These are phyloP conservation scores for Thermothielavioides terrestris DNA, from an alignment of 495 filamentous ascomycete genomes.

Conservation along the genomic window DNA sequence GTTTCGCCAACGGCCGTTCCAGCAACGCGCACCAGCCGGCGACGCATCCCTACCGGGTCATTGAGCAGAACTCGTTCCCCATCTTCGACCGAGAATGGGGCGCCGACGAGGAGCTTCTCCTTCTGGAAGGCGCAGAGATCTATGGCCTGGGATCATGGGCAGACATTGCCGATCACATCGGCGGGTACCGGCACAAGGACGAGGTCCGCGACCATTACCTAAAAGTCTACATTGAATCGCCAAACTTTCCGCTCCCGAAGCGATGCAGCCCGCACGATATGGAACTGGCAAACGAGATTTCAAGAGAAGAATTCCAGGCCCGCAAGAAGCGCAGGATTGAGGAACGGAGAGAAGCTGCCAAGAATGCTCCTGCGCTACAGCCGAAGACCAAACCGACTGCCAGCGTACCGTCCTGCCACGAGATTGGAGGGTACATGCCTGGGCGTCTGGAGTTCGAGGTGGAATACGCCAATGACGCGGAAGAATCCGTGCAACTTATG, in stretches of 20 bases:
- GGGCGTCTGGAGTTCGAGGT: conserved; percentile 96
- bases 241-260: conserved; percentile 76
- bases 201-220: conserved; percentile 92
- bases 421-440: conserved; percentile 98
- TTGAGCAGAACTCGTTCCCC: conserved; percentile 95
- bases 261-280: conserved; percentile 73
- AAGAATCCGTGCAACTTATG: conserved; percentile 97
- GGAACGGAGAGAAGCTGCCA: conserved; percentile 77
- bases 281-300: conserved; percentile 64
- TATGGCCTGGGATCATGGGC: conserved; percentile 97
- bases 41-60: conserved; percentile 82
- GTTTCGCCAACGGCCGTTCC: conserved; percentile 71
- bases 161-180: conserved; percentile 96
- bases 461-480: conserved; percentile 94
- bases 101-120: conserved; percentile 86
- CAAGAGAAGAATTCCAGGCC: conserved; percentile 86
- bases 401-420: conserved; percentile 88
- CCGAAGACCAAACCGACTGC: conserved; percentile 95
- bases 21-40: conserved; percentile 76
- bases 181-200: conserved; percentile 85
- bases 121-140: conserved; percentile 93
- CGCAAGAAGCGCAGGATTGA: conserved; percentile 94
- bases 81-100: conserved; percentile 96
- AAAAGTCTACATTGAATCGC: conserved; percentile 74
- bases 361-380: conserved; percentile 70